Conservation (phyloP, 2,329 filamentous ascomycete species). For the Aspergillus texensis region DNA sequence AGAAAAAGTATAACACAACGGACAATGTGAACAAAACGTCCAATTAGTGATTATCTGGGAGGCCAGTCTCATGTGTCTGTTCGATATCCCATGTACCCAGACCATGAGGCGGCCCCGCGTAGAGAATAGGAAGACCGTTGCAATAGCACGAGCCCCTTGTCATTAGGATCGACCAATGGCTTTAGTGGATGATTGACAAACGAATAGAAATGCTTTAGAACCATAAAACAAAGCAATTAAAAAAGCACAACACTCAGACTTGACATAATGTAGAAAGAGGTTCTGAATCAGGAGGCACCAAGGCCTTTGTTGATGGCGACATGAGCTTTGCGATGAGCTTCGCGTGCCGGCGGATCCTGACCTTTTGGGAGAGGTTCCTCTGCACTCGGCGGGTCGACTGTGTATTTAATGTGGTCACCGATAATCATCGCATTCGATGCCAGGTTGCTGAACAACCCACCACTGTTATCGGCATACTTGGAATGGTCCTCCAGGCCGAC, state of each 20-base stretch:
- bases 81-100: neutral
- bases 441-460: neutral
- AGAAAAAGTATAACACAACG: too few relatives aligned
- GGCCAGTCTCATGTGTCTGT: too few relatives aligned
- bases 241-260: neutral
- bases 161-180: too few relatives aligned
- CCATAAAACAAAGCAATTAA: neutral
- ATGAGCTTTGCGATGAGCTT: conserved; percentile 6
- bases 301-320: neutral
- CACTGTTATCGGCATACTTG: neutral
- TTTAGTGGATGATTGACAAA: too few relatives aligned
- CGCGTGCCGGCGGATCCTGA: neutral
- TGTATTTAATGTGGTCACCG: conserved; percentile 1
- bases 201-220: neutral
- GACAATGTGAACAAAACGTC: neutral
- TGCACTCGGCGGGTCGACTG: neutral
- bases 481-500: neutral
- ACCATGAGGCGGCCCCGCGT: neutral
- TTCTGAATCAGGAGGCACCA: neutral
- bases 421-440: neutral
- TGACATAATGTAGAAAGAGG: neutral
- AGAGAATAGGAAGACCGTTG: neutral
- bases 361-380: neutral
- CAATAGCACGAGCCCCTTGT: neutral
- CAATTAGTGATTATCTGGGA: too few relatives aligned